Evolutionary conservation across 1,284 basidiomycete genomes (phyloP).

Genomic region (Ceratorhiza oryzae-sativae): DNA sequence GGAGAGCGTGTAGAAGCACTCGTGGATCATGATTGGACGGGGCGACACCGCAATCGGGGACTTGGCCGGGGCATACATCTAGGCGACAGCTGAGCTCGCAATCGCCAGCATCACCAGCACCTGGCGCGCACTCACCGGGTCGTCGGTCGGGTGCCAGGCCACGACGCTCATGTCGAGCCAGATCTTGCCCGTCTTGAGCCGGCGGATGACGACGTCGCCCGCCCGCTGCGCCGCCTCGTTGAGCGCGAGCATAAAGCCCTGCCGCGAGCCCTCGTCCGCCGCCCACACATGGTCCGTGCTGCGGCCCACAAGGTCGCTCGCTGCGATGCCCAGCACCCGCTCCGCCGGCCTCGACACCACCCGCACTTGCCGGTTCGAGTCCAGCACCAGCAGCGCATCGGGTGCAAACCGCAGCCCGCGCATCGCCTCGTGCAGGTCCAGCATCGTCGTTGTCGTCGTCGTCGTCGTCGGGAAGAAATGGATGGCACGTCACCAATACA

Average conservation of each 20-base stretch:
- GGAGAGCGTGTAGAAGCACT: slow-evolving; percentile 35
- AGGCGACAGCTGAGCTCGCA: not conserved
- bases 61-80: slow-evolving; percentile 28
- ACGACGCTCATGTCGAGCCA: slow-evolving; percentile 32
- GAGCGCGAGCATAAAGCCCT: slow-evolving; percentile 27
- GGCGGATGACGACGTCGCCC: slow-evolving; percentile 24
- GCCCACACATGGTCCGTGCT: slow-evolving; percentile 29
- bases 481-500: slow-evolving; percentile 14
- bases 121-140: slow-evolving; percentile 23
- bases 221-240: slow-evolving; percentile 33
- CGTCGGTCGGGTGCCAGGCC: slow-evolving; percentile 34
- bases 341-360: slow-evolving; percentile 20
- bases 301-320: slow-evolving; percentile 22
- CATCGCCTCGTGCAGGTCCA: slow-evolving; percentile 36
- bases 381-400: slow-evolving; percentile 22
- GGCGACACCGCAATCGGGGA: not conserved
- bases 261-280: not conserved
- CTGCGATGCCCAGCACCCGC: slow-evolving; percentile 17
- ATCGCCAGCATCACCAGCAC: no score
- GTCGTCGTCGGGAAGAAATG: not conserved
- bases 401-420: slow-evolving; percentile 35
- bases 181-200: slow-evolving; percentile 4
- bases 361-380: slow-evolving; percentile 30
- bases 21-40: slow-evolving; percentile 33
- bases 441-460: slow-evolving; percentile 9